Evolutionary conservation across 306 rosid genomes (phyloP).

Genomic region (Dalbergia oliveri): DNA sequence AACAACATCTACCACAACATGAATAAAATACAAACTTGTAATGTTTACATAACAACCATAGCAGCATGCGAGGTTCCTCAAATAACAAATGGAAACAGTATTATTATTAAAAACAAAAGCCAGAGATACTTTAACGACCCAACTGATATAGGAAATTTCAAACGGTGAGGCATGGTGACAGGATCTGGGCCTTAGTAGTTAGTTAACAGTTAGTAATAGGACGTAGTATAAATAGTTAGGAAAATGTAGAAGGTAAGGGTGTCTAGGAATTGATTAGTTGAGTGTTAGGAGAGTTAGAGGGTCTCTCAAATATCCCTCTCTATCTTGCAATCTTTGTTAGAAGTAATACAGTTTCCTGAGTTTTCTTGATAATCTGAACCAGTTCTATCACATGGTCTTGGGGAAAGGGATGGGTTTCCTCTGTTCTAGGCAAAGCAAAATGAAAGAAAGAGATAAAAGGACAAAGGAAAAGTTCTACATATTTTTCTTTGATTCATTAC

Average conservation of each 20-base stretch:
- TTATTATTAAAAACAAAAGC: not conserved
- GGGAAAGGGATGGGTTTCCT: not conserved
- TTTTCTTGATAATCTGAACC: no score
- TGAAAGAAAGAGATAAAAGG: not conserved
- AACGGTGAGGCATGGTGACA: not conserved
- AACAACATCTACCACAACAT: not conserved
- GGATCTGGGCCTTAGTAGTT: no score
- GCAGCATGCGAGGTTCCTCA: slow-evolving; percentile 10
- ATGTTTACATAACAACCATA: not conserved
- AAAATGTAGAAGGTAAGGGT: no score
- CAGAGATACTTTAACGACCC: slow-evolving; percentile 13
- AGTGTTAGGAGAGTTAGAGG: no score
- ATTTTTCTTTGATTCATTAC: not conserved
- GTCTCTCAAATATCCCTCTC: no score
- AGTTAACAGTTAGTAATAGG: no score
- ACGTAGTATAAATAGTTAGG: no score
- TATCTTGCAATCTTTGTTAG: no score
- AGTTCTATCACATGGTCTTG: no score
- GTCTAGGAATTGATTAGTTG: no score
- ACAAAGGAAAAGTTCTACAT: not conserved
- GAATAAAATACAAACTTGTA: not conserved
- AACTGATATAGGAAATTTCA: not conserved
- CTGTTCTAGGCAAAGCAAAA: not conserved
- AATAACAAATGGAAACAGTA: slow-evolving; percentile 22
- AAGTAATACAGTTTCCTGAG: no score